Conservation (phyloP, 2,329 filamentous ascomycete genomes). For the Cercospora brassicicola region DNA sequence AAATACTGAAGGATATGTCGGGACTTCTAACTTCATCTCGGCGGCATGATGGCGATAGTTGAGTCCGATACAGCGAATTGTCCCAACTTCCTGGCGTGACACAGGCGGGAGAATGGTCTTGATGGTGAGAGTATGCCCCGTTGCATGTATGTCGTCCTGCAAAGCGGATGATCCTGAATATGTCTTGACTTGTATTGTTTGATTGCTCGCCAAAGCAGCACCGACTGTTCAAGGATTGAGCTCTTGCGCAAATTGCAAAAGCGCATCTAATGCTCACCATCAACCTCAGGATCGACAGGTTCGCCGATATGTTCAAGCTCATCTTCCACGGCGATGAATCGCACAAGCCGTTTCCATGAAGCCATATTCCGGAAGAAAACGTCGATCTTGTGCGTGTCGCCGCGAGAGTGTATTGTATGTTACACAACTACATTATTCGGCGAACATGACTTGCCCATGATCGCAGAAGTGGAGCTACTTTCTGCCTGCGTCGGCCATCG, state of each 20-base stretch:
- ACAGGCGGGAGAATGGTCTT: slow-evolving; percentile 57
- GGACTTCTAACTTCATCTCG: slow-evolving; percentile 14
- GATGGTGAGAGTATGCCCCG: slow-evolving; percentile 56
- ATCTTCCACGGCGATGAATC: slow-evolving; percentile 64
- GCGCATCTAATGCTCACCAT: slow-evolving; percentile 1
- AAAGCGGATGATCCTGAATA: slow-evolving; percentile 4
- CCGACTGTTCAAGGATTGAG: slow-evolving; percentile 50
- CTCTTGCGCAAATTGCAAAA: background rate
- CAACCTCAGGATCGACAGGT: slow-evolving; percentile 17
- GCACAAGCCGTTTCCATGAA: slow-evolving; percentile 62
- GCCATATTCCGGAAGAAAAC: background rate
- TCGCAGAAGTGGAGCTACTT: background rate
- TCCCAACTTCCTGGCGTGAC: slow-evolving; percentile 52
- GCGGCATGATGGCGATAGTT: slow-evolving; percentile 48
- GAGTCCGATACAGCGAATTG: slow-evolving; percentile 59
- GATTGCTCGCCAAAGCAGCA: slow-evolving; percentile 39
- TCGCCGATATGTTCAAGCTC: slow-evolving; percentile 45
- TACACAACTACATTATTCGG: background rate
- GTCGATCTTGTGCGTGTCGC: background rate
- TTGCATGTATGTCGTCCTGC: slow-evolving; percentile 46
- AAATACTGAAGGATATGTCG: slow-evolving; percentile 16
- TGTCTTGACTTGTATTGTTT: slow-evolving; percentile 2
- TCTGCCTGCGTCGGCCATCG: background rate
- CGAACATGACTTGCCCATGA: background rate
- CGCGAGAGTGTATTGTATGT: background rate